These are phyloP conservation scores for Dioscorea cayenensis DNA, from an alignment of 116 monocot species.

Conservation along the genomic window DNA sequence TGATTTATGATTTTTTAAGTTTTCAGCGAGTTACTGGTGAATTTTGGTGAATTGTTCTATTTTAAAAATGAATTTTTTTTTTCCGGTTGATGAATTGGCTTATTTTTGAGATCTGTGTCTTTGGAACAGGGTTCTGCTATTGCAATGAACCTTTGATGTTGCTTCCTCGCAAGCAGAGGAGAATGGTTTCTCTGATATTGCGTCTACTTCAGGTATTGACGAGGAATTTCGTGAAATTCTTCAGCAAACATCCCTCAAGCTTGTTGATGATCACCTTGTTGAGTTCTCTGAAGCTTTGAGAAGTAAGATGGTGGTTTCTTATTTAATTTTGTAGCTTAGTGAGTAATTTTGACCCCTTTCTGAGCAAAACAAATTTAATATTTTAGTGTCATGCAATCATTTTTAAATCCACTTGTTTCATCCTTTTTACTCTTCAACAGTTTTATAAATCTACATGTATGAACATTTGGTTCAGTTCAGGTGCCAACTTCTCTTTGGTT, in stretches of 20 bases:
- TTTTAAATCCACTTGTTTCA: no score
- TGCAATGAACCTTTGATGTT: constrained; percentile 31
- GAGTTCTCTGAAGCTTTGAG: constrained; percentile 94
- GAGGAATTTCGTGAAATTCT: constrained; percentile 37
- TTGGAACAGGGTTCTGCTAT: constrained; percentile 32
- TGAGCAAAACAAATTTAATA: not conserved
- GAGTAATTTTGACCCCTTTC: not conserved
- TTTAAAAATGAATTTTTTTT: no score
- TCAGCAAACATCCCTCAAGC: constrained; percentile 33
- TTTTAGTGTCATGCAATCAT: not conserved
- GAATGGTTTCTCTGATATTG: constrained; percentile 38
- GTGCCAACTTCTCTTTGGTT: no score
- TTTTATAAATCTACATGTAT: no score
- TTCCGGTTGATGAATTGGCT: no score
- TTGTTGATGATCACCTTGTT: constrained; percentile 74
- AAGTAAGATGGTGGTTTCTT: constrained; percentile 44
- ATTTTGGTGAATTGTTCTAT: no score
- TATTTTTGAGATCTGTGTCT: not conserved
- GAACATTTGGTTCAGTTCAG: no score
- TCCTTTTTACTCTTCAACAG: no score
- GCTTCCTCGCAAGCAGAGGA: constrained; percentile 20
- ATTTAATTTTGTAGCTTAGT: not conserved
- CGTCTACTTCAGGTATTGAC: constrained; percentile 28
- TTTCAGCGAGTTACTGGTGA: no score
- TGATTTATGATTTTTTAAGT: no score